These are phyloP conservation scores for Aspergillus felis DNA, from an alignment of 2,329 filamentous ascomycete species.

Conservation along the genomic window DNA sequence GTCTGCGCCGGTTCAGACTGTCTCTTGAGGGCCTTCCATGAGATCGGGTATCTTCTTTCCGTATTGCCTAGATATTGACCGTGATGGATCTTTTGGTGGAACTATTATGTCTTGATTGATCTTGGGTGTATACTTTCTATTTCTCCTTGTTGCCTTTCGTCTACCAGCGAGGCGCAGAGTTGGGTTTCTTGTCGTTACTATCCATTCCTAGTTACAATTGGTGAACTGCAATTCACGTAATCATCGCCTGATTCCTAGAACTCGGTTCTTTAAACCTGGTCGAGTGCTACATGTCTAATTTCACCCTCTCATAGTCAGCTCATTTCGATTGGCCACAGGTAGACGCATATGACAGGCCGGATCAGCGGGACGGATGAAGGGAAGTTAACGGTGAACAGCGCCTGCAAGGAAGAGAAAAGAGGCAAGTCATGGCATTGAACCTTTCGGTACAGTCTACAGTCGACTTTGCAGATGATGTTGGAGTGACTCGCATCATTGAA, in stretches of 20 bases:
- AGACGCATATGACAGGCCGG: constrained; percentile 9
- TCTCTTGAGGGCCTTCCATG: constrained; percentile 18
- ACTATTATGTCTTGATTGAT: not conserved
- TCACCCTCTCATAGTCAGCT: not conserved
- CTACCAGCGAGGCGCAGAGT: constrained; percentile 20
- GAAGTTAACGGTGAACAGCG: not conserved
- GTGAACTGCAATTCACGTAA: not conserved
- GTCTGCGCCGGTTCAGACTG: constrained; percentile 27
- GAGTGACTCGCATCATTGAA: not conserved
- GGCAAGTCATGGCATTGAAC: not conserved
- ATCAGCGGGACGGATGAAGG: constrained; percentile 21
- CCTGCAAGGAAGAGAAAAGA: not conserved
- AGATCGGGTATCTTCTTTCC: not conserved
- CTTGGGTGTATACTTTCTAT: constrained; percentile 3
- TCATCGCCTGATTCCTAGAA: not conserved
- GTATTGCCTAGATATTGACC: not conserved
- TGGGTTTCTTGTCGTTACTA: constrained; percentile 2
- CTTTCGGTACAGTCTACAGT: not conserved
- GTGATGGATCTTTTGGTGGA: constrained; percentile 1
- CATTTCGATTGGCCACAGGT: not conserved
- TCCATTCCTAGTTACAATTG: constrained; percentile 1
- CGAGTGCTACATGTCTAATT: not conserved
- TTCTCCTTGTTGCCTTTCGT: not conserved
- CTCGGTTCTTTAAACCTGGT: not conserved
- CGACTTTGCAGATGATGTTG: not conserved